A percentile compares a stretch with the other conserved stretches of the same genome.
phyloP scores from a whole-genome alignment of 202 grass and related monocot species.

The Dendrocalamus latiflorus region DNA sequence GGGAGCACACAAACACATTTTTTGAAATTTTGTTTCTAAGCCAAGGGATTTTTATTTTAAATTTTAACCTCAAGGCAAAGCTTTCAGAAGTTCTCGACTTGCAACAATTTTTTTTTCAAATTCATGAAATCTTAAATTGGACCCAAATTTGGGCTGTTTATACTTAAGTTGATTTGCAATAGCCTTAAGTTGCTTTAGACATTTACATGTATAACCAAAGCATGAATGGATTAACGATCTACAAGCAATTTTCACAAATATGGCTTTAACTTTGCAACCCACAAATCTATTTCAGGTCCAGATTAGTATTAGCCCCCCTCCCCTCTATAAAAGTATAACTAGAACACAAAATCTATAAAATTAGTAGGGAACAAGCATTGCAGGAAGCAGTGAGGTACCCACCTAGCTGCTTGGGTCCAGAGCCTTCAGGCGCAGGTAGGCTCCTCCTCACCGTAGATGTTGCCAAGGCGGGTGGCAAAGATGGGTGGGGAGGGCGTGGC shows the following conservation, averaged over 20 bases:
- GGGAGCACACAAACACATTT: too few species aligned
- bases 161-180: too few species aligned
- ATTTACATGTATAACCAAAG: not conserved
- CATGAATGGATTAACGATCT: not conserved
- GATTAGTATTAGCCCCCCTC: not conserved
- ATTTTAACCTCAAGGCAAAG: too few species aligned
- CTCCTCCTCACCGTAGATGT: conserved; percentile 71
- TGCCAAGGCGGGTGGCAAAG: conserved; percentile 47
- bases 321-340: not conserved
- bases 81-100: too few species aligned
- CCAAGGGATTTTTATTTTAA: too few species aligned
- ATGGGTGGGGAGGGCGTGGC: conserved; percentile 42
- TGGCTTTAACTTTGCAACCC: not conserved
- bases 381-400: not conserved
- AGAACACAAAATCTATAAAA: not conserved
- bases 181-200: not conserved
- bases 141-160: too few species aligned
- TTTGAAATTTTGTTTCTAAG: too few species aligned
- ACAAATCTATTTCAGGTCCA: not conserved
- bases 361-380: not conserved
- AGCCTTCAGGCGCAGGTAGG: not conserved
- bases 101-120: too few species aligned
- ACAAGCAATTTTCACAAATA: not conserved
- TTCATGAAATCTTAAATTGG: too few species aligned
- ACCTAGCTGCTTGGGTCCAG: conserved; percentile 11